Conservation (phyloP, 768 basidiomycete species). For the Tricholoma matsutake region DNA sequence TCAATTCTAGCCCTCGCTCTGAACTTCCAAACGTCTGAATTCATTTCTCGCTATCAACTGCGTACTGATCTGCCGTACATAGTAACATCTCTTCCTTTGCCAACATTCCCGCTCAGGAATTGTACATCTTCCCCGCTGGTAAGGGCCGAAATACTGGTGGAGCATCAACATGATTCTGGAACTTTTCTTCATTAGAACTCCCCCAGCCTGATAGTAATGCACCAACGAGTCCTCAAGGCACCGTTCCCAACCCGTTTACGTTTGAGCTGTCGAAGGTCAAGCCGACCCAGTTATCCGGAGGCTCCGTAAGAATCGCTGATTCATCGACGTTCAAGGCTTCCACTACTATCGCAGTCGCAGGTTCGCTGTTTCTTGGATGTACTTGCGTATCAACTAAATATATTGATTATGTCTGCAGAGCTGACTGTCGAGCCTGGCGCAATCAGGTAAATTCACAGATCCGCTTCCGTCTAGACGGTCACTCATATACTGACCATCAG, state of each 20-base stretch:
- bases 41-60: background rate
- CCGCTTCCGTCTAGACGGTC: background rate
- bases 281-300: conserved; percentile 43
- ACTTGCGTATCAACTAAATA: background rate
- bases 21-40: conserved; percentile 41
- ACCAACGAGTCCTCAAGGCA: conserved; percentile 42
- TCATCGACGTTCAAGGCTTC: conserved; percentile 50
- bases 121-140: conserved; percentile 54
- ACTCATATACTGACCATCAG: conserved; percentile 23
- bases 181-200: conserved; percentile 23
- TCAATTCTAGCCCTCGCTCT: conserved; percentile 41
- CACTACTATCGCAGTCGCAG: conserved; percentile 48
- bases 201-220: conserved; percentile 33
- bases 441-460: conserved; percentile 36
- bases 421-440: conserved; percentile 57
- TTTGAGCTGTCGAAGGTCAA: conserved; percentile 46
- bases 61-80: background rate
- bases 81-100: conserved; percentile 36
- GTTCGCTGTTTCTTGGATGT: conserved; percentile 4
- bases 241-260: conserved; percentile 42
- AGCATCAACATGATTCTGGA: background rate
- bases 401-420: conserved; percentile 24
- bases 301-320: conserved; percentile 50
- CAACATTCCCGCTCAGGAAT: conserved; percentile 41
- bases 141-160: conserved; percentile 1